These are phyloP conservation scores for Leonotis leonurus DNA, from an alignment of 257 asterid genomes.

Conservation along the genomic window DNA sequence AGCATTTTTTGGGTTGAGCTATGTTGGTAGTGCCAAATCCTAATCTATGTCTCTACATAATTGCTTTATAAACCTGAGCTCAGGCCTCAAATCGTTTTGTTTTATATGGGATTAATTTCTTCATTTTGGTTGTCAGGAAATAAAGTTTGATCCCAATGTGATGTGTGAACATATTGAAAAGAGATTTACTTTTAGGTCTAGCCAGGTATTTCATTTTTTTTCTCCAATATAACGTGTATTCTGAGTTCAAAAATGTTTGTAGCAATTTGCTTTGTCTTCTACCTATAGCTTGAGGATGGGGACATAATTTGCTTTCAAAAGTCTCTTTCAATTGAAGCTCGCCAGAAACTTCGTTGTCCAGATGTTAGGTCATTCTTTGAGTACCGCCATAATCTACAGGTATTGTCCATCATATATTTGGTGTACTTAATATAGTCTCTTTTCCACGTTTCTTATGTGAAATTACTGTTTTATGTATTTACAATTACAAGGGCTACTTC, in stretches of 20 bases:
- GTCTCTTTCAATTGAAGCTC: constrained; percentile 23
- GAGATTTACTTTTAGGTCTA: constrained; percentile 27
- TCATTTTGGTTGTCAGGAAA: constrained; percentile 36
- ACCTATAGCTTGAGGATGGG: constrained; percentile 48
- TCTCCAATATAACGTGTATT: neutral
- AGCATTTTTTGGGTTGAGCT: neutral
- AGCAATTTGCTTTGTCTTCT: constrained; percentile 9
- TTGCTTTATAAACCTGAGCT: neutral
- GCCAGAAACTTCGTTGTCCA: constrained; percentile 30
- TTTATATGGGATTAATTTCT: neutral
- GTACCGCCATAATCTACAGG: constrained; percentile 45
- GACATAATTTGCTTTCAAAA: constrained; percentile 52
- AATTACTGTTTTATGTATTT: neutral
- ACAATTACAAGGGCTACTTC: constrained; percentile 4
- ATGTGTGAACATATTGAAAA: constrained; percentile 43
- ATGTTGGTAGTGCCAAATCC: constrained; percentile 5
- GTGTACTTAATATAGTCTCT: constrained; percentile 4
- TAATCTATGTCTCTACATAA: neutral
- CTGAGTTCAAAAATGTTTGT: neutral
- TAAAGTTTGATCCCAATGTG: constrained; percentile 38
- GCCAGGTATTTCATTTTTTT: constrained; percentile 30
- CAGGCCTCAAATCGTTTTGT: constrained; percentile 9
- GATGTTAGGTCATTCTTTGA: constrained; percentile 46
- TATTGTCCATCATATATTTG: constrained; percentile 13
- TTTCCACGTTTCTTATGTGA: neutral